Percentiles rank a stretch among this genome's conserved stretches.
These are phyloP conservation scores for Scleroderma citrinum DNA, from an alignment of 768 basidiomycete species.

Conservation along the genomic window DNA sequence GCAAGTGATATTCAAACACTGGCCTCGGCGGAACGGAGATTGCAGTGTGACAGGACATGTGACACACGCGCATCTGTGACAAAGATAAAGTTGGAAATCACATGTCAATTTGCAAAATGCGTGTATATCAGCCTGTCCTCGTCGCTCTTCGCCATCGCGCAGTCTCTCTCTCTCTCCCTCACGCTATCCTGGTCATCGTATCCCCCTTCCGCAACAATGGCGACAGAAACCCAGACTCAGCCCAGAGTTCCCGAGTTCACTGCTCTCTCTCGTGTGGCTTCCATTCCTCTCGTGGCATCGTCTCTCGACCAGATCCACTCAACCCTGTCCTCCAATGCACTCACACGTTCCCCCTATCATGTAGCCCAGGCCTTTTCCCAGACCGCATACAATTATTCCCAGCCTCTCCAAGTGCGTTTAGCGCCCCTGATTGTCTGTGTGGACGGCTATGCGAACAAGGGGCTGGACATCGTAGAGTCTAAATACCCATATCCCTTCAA, in stretches of 20 bases:
- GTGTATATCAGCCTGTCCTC: neutral
- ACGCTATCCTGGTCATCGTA: neutral
- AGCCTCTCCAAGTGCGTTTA: slow-evolving; percentile 59
- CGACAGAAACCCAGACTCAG: slow-evolving; percentile 27
- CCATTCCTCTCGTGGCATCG: slow-evolving; percentile 68
- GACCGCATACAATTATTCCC: slow-evolving; percentile 55
- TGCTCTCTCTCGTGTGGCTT: slow-evolving; percentile 54
- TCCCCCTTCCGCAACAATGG: slow-evolving; percentile 25
- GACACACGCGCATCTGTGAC: neutral
- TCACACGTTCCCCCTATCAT: slow-evolving; percentile 60
- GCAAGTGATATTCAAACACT: too few relatives aligned
- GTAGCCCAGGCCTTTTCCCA: slow-evolving; percentile 57
- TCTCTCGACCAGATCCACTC: slow-evolving; percentile 54
- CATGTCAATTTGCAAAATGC: neutral
- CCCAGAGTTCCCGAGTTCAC: slow-evolving; percentile 48
- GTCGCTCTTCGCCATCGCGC: neutral
- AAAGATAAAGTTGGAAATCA: neutral
- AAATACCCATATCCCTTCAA: slow-evolving; percentile 75
- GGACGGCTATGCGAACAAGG: slow-evolving; percentile 67
- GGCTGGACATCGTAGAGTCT: slow-evolving; percentile 65
- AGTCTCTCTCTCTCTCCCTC: neutral
- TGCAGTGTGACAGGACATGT: neutral
- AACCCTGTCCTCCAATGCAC: slow-evolving; percentile 51
- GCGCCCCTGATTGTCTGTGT: slow-evolving; percentile 61
- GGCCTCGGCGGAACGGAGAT: too few relatives aligned